Evolutionary conservation across 768 basidiomycete species (phyloP), one percentile per base, ranked within the genome.

Genomic region (Coprinopsis marcescibilis): DNA sequence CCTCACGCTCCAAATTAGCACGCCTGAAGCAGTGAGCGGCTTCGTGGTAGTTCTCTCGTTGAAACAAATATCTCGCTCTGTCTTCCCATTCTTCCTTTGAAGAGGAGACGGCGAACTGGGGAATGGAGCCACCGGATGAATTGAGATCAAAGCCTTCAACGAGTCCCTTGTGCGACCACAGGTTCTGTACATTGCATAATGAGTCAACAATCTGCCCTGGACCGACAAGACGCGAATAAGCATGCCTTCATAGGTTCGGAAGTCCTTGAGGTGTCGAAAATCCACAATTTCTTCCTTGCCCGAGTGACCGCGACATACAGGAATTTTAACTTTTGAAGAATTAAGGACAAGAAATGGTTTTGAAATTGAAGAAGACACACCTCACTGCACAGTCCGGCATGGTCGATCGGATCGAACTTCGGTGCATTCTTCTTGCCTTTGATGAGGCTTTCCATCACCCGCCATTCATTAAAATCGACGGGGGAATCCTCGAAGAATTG

Each of bases 401-500:
- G 80, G 11, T 72, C 69, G 26, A 60, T 54, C 29, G 71, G 66
- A 32, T 82, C 71, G 50, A 80, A 82, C 6, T 57, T 53, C 0
- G 81, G 80, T 15, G 69, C 70, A 4, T 37, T 30, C 11, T n/a
- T n/a, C n/a, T 26, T 41, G 12, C 62, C 59, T 26, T 65, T 57
- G 0, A 69, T 36, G 0, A 61, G 63, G 43, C 76, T 76, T 3
- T 80, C 55, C 2, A 85, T 62, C 2, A 83, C 68, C 7, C 81
- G 67, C 84, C 84, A 86, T 37, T 80, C 78, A 0, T 75, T 60
- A 1, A 60, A 45, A 36, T 74, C 72, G 1, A 75, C 61, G 0
- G 61, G 55, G 0, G 85, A 88, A 52, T 83, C 80, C 24, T 76
- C 73, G 53, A 88, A 88, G 60, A 86, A 87, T 51, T 87, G 79